These are phyloP conservation scores for Phaeosphaeria sp. DNA, from an alignment of 2,329 filamentous ascomycete genomes.

Conservation along the genomic window DNA sequence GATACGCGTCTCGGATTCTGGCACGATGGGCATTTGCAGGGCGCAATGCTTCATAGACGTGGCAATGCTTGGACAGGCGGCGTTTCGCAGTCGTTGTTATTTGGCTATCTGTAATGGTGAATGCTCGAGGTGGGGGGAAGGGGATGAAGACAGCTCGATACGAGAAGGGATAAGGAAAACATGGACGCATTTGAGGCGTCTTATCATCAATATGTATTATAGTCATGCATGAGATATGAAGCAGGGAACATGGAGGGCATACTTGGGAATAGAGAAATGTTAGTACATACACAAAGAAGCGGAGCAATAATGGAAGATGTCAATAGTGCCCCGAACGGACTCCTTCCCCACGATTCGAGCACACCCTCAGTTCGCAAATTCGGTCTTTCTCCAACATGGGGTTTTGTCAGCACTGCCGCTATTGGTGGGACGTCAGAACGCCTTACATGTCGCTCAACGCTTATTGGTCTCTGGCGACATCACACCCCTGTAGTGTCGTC, in stretches of 20 bases:
- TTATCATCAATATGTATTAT: neutral
- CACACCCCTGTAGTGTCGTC: neutral
- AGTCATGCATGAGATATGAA: neutral
- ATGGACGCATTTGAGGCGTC: neutral
- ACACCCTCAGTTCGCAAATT: neutral
- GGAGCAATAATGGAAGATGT: neutral
- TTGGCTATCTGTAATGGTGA: neutral
- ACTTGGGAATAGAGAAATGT: neutral
- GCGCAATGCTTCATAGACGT: neutral
- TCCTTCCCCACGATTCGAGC: neutral
- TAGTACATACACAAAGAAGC: neutral
- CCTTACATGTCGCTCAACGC: neutral
- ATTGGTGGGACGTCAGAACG: neutral
- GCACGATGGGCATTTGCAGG: conserved; percentile 22
- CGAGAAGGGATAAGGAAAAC: neutral
- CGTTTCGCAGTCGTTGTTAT: neutral
- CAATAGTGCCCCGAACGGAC: neutral
- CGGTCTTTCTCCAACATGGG: neutral
- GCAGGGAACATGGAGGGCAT: neutral
- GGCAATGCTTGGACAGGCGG: neutral
- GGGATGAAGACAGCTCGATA: neutral
- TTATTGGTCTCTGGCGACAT: neutral
- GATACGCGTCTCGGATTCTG: conserved; percentile 11
- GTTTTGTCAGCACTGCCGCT: neutral
- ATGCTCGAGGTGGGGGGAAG: neutral